A percentile compares a stretch with the other conserved stretches of the same genome.
Conservation (phyloP, 352 stramenopile genomes). For the Globisporangium camurandrum region DNA sequence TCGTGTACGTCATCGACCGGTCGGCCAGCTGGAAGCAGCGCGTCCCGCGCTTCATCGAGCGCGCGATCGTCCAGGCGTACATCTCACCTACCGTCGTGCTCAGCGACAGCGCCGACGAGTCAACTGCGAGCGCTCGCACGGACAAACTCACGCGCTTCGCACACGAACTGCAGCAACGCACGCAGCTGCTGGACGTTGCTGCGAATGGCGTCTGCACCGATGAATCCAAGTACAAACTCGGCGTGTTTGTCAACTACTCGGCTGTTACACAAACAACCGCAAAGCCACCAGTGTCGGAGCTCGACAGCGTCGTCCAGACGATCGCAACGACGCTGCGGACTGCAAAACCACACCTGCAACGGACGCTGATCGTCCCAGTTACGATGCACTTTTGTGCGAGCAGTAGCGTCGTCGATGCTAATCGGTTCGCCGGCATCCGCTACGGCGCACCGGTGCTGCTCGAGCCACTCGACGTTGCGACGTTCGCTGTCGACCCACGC, state of each 20-base stretch:
- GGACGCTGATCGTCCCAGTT: constrained; percentile 53
- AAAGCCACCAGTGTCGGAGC: constrained; percentile 36
- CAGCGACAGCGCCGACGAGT: background rate
- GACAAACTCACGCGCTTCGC: constrained; percentile 26
- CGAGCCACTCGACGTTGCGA: constrained; percentile 42
- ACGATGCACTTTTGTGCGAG: constrained; percentile 55
- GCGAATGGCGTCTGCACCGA: constrained; percentile 23
- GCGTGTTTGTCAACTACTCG: constrained; percentile 44
- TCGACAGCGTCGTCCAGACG: constrained; percentile 46
- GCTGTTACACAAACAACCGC: constrained; percentile 5
- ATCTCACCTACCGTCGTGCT: constrained; percentile 41
- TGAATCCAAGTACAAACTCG: constrained; percentile 58
- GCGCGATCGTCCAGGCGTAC: constrained; percentile 48
- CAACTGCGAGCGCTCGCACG: constrained; percentile 9
- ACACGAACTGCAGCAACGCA: constrained; percentile 27
- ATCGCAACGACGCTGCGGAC: constrained; percentile 34
- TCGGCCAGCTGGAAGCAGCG: constrained; percentile 38
- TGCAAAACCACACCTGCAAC: constrained; percentile 29
- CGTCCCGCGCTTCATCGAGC: constrained; percentile 42
- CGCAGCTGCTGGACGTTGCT: constrained; percentile 34
- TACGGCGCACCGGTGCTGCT: constrained; percentile 62
- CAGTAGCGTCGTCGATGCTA: constrained; percentile 33
- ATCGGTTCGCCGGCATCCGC: constrained; percentile 44
- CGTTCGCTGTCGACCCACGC: constrained; percentile 50
- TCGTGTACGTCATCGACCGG: constrained; percentile 64